phyloP scores from a whole-genome alignment of 83 land plant genomes.

The Diphasiastrum complanatum region DNA sequence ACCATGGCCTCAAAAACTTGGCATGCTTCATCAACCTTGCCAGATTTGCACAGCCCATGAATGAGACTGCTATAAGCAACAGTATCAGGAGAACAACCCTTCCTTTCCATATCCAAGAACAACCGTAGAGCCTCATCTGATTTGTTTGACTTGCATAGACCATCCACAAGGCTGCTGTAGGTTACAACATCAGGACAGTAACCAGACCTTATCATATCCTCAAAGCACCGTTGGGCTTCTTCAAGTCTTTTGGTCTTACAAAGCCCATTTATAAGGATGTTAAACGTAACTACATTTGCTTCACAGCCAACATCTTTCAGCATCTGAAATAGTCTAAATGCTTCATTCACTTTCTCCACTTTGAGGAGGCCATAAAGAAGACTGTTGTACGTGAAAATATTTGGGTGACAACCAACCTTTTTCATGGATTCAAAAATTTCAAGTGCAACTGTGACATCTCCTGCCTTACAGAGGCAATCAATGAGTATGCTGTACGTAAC shows the following conservation, averaged over 20 bases:
- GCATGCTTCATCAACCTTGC: conserved; percentile 5
- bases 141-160: neutral
- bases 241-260: conserved; percentile 1
- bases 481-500: neutral
- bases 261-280: conserved; percentile 7
- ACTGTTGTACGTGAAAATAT: conserved; percentile 3
- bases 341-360: neutral
- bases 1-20: neutral
- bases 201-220: conserved; percentile 4
- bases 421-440: neutral
- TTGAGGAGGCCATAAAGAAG: conserved; percentile 7
- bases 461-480: neutral
- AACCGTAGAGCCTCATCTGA: conserved; percentile 1
- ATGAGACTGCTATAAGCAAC: conserved; percentile 3
- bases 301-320: neutral
- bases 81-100: conserved; percentile 7
- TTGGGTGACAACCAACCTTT: neutral
- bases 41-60: conserved; percentile 4
- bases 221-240: neutral
- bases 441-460: no score
- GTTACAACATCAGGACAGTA: conserved; percentile 4
- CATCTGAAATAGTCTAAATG: neutral
- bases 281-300: neutral
- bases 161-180: conserved; percentile 1
- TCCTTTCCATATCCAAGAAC: conserved; percentile 9